Evolutionary conservation across 345 rosid species (phyloP).

Genomic region (Erodium maritimum): DNA sequence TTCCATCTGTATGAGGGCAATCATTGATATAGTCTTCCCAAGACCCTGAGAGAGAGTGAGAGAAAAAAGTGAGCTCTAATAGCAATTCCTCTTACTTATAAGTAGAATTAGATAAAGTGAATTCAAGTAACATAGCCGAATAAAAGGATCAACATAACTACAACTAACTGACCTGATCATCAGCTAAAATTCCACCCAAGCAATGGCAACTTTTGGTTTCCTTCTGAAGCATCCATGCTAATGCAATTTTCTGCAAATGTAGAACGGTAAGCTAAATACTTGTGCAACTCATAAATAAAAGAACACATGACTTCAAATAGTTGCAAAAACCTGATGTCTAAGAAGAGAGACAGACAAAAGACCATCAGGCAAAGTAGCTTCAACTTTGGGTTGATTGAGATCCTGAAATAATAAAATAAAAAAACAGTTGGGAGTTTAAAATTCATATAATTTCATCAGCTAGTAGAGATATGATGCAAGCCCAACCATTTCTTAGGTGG

Average conservation of each 20-base stretch:
- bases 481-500: background rate
- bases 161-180: constrained; percentile 68
- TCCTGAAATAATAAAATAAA: constrained; percentile 37
- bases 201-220: constrained; percentile 76
- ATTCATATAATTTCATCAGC: constrained; percentile 1
- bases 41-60: constrained; percentile 70
- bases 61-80: constrained; percentile 3
- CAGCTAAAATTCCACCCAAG: constrained; percentile 94
- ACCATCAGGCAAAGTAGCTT: constrained; percentile 60
- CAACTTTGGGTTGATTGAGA: constrained; percentile 73
- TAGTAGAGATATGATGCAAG: background rate
- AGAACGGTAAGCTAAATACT: constrained; percentile 11
- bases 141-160: background rate
- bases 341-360: constrained; percentile 77
- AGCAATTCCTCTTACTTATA: background rate
- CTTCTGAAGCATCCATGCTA: constrained; percentile 94
- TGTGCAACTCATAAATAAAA: constrained; percentile 3
- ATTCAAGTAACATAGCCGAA: background rate
- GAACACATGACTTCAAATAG: constrained; percentile 4
- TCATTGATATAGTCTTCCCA: constrained; percentile 90
- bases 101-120: background rate
- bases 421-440: constrained; percentile 10
- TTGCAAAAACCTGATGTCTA: constrained; percentile 71
- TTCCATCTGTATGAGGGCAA: constrained; percentile 85
- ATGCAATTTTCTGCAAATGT: constrained; percentile 74